Base-by-base conservation (phyloP, 192 early-diverging fungal genomes). In the Coemansia sp. region DNA sequence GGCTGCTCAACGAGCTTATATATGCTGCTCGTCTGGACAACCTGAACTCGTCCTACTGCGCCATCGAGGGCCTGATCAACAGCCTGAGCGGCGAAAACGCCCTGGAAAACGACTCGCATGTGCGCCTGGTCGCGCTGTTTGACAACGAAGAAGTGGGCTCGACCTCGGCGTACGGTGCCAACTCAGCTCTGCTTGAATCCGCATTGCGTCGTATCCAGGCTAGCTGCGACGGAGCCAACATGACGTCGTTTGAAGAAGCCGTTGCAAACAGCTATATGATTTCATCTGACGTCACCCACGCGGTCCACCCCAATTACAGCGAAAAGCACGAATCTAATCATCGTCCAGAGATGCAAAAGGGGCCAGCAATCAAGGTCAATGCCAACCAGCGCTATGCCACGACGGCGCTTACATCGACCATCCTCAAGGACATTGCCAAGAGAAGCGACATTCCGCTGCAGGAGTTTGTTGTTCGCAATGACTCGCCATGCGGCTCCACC, bases 141-240 rank as follows among this genome's bases (percentile, higher is more conserved):
- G 97, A 99, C 71, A 97, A 99, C 78, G 97, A 99, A 70, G 97
- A 99, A 60, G 85, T 99, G 31, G 97, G 97, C 23, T 93, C 90
- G 23, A 80, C 73, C 11, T 91, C 92, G 38, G 95, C 94, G 5
- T 90, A 95, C 60, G 97, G 97, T 49, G 97, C 97, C 12, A 90
- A 90, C 66, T 95, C 92, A 10, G 88, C 91, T 57, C 78, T 98
- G 57, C 79, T 94, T 15, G 90, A 86, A 40, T 64, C 81, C 12
- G 84, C 88, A 15, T 63, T 94, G 43, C 80, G 84, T 45, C 81
- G 91, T 37, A 73, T 92, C 62, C 79, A 81, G 58, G 49, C 57
- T 43, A 59, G 66, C 69, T 65, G 37, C 44, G 53, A 48, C 28
- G 49, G 57, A 50, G 45, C 50, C 18, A 62, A 61, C 36, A 14